Evolutionary conservation across 495 filamentous ascomycete genomes (phyloP).

Genomic region (Daldinia caldariorum): DNA sequence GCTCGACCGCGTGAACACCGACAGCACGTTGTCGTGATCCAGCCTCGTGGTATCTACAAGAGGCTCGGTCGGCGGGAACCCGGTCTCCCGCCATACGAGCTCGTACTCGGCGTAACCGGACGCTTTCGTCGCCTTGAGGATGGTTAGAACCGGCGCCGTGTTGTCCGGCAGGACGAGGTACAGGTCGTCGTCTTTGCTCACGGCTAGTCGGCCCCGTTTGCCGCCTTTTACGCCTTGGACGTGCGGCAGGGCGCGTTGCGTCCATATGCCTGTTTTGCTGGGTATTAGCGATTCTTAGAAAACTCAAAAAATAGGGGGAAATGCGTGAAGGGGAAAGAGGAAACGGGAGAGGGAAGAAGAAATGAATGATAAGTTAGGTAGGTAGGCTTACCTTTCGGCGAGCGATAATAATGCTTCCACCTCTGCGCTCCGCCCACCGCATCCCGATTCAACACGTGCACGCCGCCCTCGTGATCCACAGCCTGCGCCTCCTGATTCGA

Average conservation of each 20-base stretch:
- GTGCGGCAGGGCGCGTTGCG: constrained; percentile 42
- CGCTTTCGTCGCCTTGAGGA: constrained; percentile 46
- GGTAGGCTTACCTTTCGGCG: constrained; percentile 51
- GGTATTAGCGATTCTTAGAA: background rate
- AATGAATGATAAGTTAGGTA: constrained; percentile 22
- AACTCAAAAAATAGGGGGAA: background rate
- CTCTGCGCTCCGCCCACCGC: constrained; percentile 42
- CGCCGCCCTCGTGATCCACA: constrained; percentile 54
- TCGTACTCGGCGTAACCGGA: constrained; percentile 45
- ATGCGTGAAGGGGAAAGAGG: background rate
- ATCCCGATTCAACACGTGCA: constrained; percentile 61
- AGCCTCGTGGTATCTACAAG: constrained; percentile 52
- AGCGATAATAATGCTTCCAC: constrained; percentile 61
- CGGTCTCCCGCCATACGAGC: constrained; percentile 47
- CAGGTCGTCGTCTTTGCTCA: constrained; percentile 49
- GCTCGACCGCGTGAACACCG: constrained; percentile 48
- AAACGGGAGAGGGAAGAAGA: background rate
- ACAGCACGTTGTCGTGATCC: constrained; percentile 50
- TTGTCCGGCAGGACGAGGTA: constrained; percentile 52
- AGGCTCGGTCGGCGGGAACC: constrained; percentile 50
- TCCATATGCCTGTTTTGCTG: constrained; percentile 49
- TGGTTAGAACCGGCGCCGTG: constrained; percentile 38
- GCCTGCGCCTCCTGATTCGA: constrained; percentile 62
- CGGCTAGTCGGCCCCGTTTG: constrained; percentile 50
- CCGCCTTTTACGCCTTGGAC: constrained; percentile 45